These are phyloP conservation scores for Rhizopogon vulgaris DNA, from an alignment of 768 basidiomycete genomes.

Conservation along the genomic window DNA sequence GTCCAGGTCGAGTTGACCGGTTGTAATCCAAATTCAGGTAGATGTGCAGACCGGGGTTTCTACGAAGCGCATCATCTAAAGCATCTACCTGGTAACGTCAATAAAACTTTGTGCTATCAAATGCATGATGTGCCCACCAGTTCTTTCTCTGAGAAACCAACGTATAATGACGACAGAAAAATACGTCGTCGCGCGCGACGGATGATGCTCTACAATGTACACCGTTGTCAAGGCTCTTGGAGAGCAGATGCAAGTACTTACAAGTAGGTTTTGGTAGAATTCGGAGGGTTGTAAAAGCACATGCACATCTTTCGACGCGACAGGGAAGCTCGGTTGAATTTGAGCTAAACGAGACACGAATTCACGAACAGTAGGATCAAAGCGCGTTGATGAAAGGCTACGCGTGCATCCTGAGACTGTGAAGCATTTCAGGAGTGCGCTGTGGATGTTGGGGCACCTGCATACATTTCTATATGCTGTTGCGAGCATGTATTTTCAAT, in stretches of 20 bases:
- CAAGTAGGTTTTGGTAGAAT: constrained; percentile 53
- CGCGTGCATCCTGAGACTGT: constrained; percentile 20
- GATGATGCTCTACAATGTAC: constrained; percentile 60
- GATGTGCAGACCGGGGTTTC: constrained; percentile 57
- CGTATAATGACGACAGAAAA: constrained; percentile 87
- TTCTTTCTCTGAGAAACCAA: constrained; percentile 72
- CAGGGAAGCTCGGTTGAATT: constrained; percentile 42
- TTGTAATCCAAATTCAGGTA: constrained; percentile 77
- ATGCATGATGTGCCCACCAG: constrained; percentile 49
- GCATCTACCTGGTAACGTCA: constrained; percentile 56
- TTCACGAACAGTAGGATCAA: constrained; percentile 31
- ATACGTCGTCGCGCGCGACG: constrained; percentile 70
- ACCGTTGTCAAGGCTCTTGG: background rate
- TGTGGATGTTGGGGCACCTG: constrained; percentile 1
- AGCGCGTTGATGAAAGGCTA: constrained; percentile 21
- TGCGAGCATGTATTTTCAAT: constrained; percentile 3
- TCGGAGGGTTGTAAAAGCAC: constrained; percentile 52
- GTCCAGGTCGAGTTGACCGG: constrained; percentile 69
- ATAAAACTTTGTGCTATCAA: background rate
- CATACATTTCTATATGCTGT: constrained; percentile 1
- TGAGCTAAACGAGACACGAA: constrained; percentile 30
- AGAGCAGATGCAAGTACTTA: constrained; percentile 25
- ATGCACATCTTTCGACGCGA: constrained; percentile 41
- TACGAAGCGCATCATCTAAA: constrained; percentile 51
- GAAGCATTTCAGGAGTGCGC: constrained; percentile 1